Conservation (phyloP, 1,284 basidiomycete species). For the Microbotryum scabiosae region DNA sequence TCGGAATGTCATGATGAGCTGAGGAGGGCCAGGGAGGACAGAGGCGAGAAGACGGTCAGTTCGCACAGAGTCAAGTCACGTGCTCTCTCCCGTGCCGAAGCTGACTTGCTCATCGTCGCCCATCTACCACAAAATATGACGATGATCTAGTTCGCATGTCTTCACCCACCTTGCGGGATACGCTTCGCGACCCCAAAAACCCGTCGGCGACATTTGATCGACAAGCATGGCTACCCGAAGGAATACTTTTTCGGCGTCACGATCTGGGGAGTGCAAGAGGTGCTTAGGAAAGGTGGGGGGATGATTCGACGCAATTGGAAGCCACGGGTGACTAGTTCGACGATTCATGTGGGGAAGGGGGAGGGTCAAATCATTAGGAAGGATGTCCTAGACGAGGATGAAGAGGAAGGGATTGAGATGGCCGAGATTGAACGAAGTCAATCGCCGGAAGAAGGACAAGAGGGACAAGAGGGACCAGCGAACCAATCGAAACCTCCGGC, state of each 20-base stretch:
- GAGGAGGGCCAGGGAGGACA: slow-evolving; percentile 59
- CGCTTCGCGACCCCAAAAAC: slow-evolving; percentile 66
- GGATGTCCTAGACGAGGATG: background rate
- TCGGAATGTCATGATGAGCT: slow-evolving; percentile 80
- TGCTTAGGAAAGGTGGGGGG: slow-evolving; percentile 13
- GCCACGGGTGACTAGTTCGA: background rate
- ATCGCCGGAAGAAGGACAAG: background rate
- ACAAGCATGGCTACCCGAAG: slow-evolving; percentile 70
- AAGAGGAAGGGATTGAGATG: background rate
- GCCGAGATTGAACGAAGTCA: background rate
- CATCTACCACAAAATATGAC: slow-evolving; percentile 6
- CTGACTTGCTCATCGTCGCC: background rate
- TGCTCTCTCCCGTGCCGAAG: background rate
- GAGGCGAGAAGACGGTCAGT: slow-evolving; percentile 80
- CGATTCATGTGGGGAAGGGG: too few relatives aligned
- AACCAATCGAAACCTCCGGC: background rate
- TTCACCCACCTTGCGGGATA: slow-evolving; percentile 56
- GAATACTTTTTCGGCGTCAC: slow-evolving; percentile 81
- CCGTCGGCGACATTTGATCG: slow-evolving; percentile 69
- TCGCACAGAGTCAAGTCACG: background rate
- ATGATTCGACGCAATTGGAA: slow-evolving; percentile 25
- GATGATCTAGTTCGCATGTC: slow-evolving; percentile 65
- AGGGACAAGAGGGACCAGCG: too few relatives aligned
- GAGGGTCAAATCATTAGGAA: too few relatives aligned
- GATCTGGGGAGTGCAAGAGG: slow-evolving; percentile 60